Conservation (phyloP, 306 rosid genomes). For the Macrotyloma uniflorum region DNA sequence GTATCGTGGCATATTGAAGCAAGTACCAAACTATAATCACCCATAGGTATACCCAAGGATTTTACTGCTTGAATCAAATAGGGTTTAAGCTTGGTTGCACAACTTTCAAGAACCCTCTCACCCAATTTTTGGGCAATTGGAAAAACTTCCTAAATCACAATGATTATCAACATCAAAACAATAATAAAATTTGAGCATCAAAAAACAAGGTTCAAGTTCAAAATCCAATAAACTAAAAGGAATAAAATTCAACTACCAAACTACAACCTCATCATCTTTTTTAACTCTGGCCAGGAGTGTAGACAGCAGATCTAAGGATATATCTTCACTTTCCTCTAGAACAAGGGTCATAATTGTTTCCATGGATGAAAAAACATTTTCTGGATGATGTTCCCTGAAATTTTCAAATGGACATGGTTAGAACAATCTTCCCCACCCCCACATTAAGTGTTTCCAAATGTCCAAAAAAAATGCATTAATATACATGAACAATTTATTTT, state of each 20-base stretch:
- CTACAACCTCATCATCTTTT: constrained; percentile 63
- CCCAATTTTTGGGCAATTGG: constrained; percentile 73
- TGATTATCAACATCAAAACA: constrained; percentile 20
- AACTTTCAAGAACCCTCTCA: constrained; percentile 74
- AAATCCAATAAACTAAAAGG: constrained; percentile 10
- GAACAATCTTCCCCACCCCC: background rate
- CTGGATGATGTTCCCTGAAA: constrained; percentile 77
- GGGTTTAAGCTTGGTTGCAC: constrained; percentile 69
- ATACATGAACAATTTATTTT: background rate
- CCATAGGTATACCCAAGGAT: constrained; percentile 50
- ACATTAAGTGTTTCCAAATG: background rate
- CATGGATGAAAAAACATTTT: constrained; percentile 78
- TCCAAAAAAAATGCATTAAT: background rate
- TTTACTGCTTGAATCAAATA: constrained; percentile 66
- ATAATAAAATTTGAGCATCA: constrained; percentile 14
- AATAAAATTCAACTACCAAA: constrained; percentile 24
- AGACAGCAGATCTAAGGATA: constrained; percentile 65
- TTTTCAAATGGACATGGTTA: constrained; percentile 25
- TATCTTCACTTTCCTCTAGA: constrained; percentile 93
- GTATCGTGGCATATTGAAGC: constrained; percentile 72
- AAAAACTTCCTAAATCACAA: constrained; percentile 55
- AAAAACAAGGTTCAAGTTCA: constrained; percentile 28
- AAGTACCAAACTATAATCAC: constrained; percentile 69
- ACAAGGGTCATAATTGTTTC: constrained; percentile 90
- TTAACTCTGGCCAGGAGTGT: constrained; percentile 72